Conservation (phyloP, 2,329 filamentous ascomycete genomes). For the Cladosporium sp. region DNA sequence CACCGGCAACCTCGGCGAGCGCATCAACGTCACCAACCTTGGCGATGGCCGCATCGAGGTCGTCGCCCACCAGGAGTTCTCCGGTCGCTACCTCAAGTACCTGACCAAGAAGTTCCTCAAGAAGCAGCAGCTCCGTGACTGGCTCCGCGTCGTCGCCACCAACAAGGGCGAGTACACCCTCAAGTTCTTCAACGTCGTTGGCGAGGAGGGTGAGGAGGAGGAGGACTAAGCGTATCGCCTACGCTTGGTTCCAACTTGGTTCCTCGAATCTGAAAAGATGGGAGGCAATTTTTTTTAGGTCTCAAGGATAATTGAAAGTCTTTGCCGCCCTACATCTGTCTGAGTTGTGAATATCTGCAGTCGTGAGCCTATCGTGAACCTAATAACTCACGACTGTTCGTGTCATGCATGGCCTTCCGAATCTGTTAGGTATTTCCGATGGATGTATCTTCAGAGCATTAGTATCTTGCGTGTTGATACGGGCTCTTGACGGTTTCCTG, state of each 20-base stretch:
- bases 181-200: slow-evolving; percentile 99
- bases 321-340: background rate
- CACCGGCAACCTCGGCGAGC: slow-evolving; percentile 95
- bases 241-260: background rate
- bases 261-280: slow-evolving; percentile 7
- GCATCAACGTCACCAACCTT: slow-evolving; percentile 81
- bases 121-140: slow-evolving; percentile 99
- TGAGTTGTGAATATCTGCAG: too few species aligned
- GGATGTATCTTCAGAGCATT: too few species aligned
- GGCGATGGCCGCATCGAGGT: slow-evolving; percentile 98
- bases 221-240: slow-evolving; percentile 70
- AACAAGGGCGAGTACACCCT: slow-evolving; percentile 98
- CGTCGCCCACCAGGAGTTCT: slow-evolving; percentile 95
- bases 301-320: slow-evolving; percentile 11
- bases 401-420: too few species aligned
- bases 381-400: too few species aligned
- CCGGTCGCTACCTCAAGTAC: slow-evolving; percentile 99
- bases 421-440: too few species aligned
- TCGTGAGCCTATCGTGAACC: too few species aligned
- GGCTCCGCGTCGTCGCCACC: slow-evolving; percentile 97
- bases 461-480: too few species aligned
- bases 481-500: too few species aligned
- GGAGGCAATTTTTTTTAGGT: slow-evolving; percentile 9
- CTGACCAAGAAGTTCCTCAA: slow-evolving; percentile 99
- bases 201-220: slow-evolving; percentile 96